phyloP scores from a whole-genome alignment of 768 basidiomycete species.

The Macrolepiota dolichaula region DNA sequence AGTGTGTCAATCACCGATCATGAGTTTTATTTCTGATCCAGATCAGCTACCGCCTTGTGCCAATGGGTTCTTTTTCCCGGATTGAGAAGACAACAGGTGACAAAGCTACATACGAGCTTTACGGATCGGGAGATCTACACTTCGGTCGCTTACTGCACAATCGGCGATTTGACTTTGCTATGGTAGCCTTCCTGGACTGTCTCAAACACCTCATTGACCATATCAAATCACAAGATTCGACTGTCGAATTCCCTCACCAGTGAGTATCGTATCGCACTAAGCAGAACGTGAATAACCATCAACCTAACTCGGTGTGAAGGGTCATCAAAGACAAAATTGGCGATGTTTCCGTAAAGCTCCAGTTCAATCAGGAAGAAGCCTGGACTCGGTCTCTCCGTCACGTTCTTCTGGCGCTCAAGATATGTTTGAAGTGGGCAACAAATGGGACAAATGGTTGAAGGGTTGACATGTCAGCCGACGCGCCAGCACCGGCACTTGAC shows the following conservation, averaged over 20 bases:
- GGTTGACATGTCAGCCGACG: neutral
- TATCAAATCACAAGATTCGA: slow-evolving; percentile 68
- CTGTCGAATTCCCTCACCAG: slow-evolving; percentile 84
- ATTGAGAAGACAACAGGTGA: slow-evolving; percentile 83
- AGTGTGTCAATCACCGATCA: slow-evolving; percentile 42
- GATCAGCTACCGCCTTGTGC: slow-evolving; percentile 80
- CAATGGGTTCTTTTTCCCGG: slow-evolving; percentile 93
- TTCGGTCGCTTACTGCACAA: slow-evolving; percentile 89
- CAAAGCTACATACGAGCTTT: slow-evolving; percentile 85
- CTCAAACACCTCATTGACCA: slow-evolving; percentile 89
- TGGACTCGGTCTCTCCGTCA: slow-evolving; percentile 95
- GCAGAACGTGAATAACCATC: slow-evolving; percentile 13
- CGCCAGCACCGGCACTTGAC: neutral
- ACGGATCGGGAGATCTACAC: slow-evolving; percentile 91
- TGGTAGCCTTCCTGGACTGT: slow-evolving; percentile 96
- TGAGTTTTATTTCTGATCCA: slow-evolving; percentile 1
- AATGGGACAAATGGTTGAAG: slow-evolving; percentile 65
- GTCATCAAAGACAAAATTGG: slow-evolving; percentile 94
- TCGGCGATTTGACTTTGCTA: slow-evolving; percentile 91
- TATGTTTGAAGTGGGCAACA: slow-evolving; percentile 83
- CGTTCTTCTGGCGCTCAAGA: slow-evolving; percentile 85
- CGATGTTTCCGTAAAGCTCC: slow-evolving; percentile 89
- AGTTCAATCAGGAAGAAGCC: slow-evolving; percentile 91
- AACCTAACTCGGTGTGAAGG: slow-evolving; percentile 33
- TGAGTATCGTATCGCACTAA: slow-evolving; percentile 47